phyloP scores from a whole-genome alignment of 805 yeast species.

The Tetrapisispora fleetii region DNA sequence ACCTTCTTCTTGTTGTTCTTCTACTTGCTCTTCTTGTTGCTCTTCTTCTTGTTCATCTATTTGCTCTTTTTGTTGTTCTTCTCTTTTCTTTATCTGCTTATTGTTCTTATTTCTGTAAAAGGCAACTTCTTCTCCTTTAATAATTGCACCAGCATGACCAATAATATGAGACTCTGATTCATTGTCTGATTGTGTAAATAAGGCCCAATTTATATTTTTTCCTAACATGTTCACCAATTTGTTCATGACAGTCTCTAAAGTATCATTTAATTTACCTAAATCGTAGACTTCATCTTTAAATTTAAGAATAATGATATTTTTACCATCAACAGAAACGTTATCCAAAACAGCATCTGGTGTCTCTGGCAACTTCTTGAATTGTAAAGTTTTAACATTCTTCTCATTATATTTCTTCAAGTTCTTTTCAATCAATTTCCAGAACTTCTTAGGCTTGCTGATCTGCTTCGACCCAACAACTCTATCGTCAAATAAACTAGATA shows the following conservation, averaged over 20 bases:
- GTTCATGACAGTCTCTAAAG: conserved; percentile 16
- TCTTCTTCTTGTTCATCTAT: background rate
- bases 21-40: conserved; percentile 8
- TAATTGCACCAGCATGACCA: conserved; percentile 4
- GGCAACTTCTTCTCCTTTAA: conserved; percentile 2
- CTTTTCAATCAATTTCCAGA: background rate
- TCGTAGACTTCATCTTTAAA: conserved; percentile 18
- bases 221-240: conserved; percentile 17
- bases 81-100: conserved; percentile 3
- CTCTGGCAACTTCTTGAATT: conserved; percentile 7
- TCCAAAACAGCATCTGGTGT: conserved; percentile 16
- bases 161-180: background rate
- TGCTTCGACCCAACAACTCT: background rate
- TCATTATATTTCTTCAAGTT: background rate
- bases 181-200: background rate
- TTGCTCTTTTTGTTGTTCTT: conserved; percentile 9
- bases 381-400: background rate
- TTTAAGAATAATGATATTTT: conserved; percentile 16
- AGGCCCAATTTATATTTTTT: background rate
- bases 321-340: conserved; percentile 12
- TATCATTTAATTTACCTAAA: conserved; percentile 17
- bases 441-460: background rate
- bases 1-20: no score
- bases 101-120: background rate
- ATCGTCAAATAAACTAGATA: background rate